Evolutionary conservation across 2,329 filamentous ascomycete genomes (phyloP).

Genomic region (Penicillium sp.): DNA sequence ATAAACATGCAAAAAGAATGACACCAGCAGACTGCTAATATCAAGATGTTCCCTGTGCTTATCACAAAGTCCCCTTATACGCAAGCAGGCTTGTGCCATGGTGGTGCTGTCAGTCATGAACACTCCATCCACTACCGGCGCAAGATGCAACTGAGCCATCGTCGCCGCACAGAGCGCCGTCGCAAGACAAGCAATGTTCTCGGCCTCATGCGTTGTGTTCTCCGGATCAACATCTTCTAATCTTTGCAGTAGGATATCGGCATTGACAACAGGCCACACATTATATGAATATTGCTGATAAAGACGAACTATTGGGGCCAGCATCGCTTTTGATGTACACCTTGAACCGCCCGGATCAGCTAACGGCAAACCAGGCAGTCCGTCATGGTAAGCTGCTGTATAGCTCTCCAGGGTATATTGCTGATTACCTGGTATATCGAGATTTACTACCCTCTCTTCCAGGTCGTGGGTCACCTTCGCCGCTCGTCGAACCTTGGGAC

Average conservation of each 20-base stretch:
- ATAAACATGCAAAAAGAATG: constrained; percentile 35
- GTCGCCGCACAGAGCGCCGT: constrained; percentile 32
- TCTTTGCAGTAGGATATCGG: constrained; percentile 16
- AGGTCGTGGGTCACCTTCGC: background rate
- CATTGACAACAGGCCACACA: constrained; percentile 32
- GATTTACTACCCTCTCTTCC: background rate
- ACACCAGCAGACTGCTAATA: constrained; percentile 22
- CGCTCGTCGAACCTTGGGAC: constrained; percentile 26
- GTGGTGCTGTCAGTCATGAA: constrained; percentile 16
- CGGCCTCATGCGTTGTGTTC: constrained; percentile 2
- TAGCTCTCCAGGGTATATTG: background rate
- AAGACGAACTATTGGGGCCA: constrained; percentile 19
- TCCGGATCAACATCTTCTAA: constrained; percentile 13
- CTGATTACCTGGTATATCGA: background rate
- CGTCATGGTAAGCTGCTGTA: background rate
- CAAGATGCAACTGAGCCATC: constrained; percentile 32
- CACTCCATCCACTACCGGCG: constrained; percentile 11
- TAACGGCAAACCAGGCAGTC: background rate
- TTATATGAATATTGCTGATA: constrained; percentile 29
- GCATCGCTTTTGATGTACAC: constrained; percentile 9
- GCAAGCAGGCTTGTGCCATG: constrained; percentile 25
- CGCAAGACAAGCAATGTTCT: constrained; percentile 18
- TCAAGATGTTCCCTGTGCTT: constrained; percentile 19
- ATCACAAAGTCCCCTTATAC: constrained; percentile 17
- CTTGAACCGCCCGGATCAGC: background rate